phyloP scores from a whole-genome alignment of 225 moss, liverwort and hornwort genomes.

The Climacium dendroides region DNA sequence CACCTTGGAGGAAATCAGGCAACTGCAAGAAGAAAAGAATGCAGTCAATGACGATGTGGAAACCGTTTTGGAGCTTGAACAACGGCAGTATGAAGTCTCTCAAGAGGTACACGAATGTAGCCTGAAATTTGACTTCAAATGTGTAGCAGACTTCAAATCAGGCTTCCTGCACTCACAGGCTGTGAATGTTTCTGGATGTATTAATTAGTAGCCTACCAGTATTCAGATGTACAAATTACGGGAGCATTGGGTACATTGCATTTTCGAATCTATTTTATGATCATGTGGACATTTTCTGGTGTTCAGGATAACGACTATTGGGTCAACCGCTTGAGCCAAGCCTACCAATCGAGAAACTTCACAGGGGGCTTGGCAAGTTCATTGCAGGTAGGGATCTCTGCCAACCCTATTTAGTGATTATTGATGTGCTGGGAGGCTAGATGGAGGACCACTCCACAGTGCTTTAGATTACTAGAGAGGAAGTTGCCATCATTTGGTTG shows the following conservation, averaged over 20 bases:
- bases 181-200: background rate
- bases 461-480: background rate
- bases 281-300: background rate
- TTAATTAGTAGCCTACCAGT: background rate
- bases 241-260: background rate
- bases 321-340: conserved; percentile 5
- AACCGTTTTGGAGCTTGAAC: conserved; percentile 75
- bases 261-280: background rate
- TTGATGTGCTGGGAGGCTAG: background rate
- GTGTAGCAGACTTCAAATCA: background rate
- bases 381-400: background rate
- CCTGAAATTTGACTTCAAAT: background rate
- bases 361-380: background rate
- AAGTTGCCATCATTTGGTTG: background rate
- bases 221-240: background rate
- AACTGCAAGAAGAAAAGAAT: conserved; percentile 41
- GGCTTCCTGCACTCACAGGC: background rate
- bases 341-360: conserved; percentile 4
- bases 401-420: background rate
- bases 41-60: conserved; percentile 52
- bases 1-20: conserved; percentile 58
- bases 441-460: background rate
- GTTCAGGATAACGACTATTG: conserved; percentile 23
- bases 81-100: conserved; percentile 66
- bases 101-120: conserved; percentile 47